phyloP scores from a whole-genome alignment of 1,139 yeast species.

The Debaryomyces singareniensis region DNA sequence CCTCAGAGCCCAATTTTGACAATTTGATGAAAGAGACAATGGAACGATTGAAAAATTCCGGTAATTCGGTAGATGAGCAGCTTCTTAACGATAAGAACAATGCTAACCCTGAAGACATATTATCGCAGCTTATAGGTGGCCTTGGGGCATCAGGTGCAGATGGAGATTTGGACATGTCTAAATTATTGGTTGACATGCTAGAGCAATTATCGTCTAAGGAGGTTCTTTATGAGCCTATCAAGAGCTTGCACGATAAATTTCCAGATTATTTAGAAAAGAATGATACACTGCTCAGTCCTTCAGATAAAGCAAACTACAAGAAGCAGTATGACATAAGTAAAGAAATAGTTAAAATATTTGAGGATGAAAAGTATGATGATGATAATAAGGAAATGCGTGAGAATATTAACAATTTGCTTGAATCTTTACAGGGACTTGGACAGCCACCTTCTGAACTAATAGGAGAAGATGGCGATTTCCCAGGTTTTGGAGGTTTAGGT shows the following conservation, averaged over 20 bases:
- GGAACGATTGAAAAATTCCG: constrained; percentile 68
- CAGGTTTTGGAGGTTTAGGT: constrained; percentile 42
- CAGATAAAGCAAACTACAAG: constrained; percentile 45
- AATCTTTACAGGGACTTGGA: constrained; percentile 73
- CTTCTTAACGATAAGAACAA: constrained; percentile 44
- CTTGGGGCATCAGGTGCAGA: constrained; percentile 37
- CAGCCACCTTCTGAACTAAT: constrained; percentile 81
- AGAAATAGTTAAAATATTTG: constrained; percentile 52
- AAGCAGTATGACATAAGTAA: constrained; percentile 50
- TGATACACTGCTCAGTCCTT: constrained; percentile 35
- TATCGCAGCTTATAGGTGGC: constrained; percentile 48
- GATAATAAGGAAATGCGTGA: constrained; percentile 45
- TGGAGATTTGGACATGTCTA: constrained; percentile 52
- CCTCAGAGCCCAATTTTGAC: constrained; percentile 48
- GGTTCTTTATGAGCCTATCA: constrained; percentile 82
- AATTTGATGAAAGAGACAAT: constrained; percentile 77
- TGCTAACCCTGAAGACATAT: constrained; percentile 52
- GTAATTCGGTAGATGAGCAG: constrained; percentile 58
- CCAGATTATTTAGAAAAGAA: constrained; percentile 57
- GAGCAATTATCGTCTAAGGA: constrained; percentile 82
- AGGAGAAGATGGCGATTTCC: constrained; percentile 58
- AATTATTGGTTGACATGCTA: constrained; percentile 69
- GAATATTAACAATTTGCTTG: constrained; percentile 51
- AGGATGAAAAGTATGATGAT: constrained; percentile 48
- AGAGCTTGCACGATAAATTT: constrained; percentile 67